Base-by-base conservation (phyloP, 495 filamentous ascomycete species). In the Talaromyces proteolyticus region DNA sequence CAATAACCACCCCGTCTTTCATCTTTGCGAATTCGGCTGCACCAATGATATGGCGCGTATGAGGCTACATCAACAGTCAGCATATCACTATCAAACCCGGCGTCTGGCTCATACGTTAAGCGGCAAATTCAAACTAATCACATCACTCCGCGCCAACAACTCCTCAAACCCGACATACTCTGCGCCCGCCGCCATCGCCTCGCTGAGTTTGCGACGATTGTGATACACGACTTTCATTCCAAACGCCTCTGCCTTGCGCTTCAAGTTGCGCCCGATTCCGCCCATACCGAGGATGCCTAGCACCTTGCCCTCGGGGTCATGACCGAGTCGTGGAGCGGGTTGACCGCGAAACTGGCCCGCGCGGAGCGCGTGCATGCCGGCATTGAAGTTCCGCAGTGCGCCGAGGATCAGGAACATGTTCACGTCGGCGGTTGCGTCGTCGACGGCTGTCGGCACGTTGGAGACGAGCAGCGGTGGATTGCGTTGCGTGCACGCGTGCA, bases 281-380 rank as follows among this genome's bases (percentile, higher is more conserved):
- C 90, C 90, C 87, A 95, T 91, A 6, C 90, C 90, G 34, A 95
- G 59, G 50, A 95, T 88, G 0, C 86, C 86, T 3, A 88, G 70
- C 36, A 76, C 73, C 54, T 86, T 80, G 7, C 85, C 85, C 37
- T 78, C 63, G 1, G 86, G 82, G 61, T 86, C 79, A 60, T 81
- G 79, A 6, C 81, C 79, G 20, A 81, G 69, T 6, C 67, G 57
- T 8, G 76, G 64, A 6, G 65, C 56, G 4, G 72, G 68, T 14
- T 68, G 50, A 4, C 80, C 77, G 19, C 73, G 62, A 75, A 78
- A 89, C 36, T 78, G 68, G 2, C 82, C 81, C 12, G 74, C 56
- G 4, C 84, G 76, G 6, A 93, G 72, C 6, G 75, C 64, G 0
- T 70, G 52, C 76, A 91, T 82, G 7, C 80, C 72, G 3, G 69